Percentiles rank a stretch among this genome's conserved stretches.
Conservation (phyloP, 257 asterid species). For the Lycium barbarum region DNA sequence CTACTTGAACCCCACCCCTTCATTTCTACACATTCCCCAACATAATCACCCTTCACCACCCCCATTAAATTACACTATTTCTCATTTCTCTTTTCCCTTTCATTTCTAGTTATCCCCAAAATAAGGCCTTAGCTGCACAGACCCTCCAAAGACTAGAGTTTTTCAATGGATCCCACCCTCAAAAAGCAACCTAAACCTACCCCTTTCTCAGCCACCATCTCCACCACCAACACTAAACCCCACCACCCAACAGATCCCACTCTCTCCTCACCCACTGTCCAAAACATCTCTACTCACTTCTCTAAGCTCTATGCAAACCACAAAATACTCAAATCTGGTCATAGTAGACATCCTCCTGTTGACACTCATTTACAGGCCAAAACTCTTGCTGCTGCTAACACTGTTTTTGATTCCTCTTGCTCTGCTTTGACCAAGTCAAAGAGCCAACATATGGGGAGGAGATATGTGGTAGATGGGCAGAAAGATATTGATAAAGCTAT, state of each 20-base stretch:
- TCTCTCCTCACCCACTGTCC: conserved; percentile 60
- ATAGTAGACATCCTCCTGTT: conserved; percentile 39
- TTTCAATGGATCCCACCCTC: conserved; percentile 67
- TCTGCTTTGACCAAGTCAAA: conserved; percentile 70
- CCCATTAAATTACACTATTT: background rate
- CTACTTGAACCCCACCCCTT: conserved; percentile 26
- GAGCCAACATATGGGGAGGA: conserved; percentile 57
- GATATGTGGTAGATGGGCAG: conserved; percentile 39
- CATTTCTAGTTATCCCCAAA: background rate
- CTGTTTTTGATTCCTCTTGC: conserved; percentile 51
- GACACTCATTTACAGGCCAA: conserved; percentile 45
- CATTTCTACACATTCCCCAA: conserved; percentile 28
- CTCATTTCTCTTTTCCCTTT: background rate
- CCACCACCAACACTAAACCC: conserved; percentile 47
- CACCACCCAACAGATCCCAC: conserved; percentile 68
- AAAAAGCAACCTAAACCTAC: conserved; percentile 51
- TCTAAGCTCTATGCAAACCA: conserved; percentile 68
- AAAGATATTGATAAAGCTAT: conserved; percentile 35
- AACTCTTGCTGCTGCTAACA: conserved; percentile 31
- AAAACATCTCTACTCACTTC: conserved; percentile 73
- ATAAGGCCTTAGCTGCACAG: background rate
- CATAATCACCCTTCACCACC: background rate
- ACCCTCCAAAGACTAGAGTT: background rate
- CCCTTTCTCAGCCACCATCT: conserved; percentile 44
- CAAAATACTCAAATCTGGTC: conserved; percentile 43